phyloP scores from a whole-genome alignment of 2,329 filamentous ascomycete genomes.

The Ceratocystis destructans region DNA sequence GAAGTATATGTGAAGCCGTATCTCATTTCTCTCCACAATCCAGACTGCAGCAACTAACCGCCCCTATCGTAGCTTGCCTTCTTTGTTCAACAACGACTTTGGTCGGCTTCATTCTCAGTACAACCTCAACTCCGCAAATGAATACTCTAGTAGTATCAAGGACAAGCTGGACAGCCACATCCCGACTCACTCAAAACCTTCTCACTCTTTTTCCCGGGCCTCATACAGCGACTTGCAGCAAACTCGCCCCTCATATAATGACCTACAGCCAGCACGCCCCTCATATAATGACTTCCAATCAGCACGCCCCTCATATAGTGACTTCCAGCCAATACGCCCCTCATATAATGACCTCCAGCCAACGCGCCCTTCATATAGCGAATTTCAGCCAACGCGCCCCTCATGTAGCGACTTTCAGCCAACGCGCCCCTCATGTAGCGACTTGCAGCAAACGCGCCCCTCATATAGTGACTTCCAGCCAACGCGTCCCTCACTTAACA shows the following conservation, averaged over 20 bases:
- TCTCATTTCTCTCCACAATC: slow-evolving; percentile 19
- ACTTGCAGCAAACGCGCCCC: not conserved
- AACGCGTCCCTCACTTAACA: slow-evolving; percentile 29
- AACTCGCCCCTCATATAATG: too few species aligned
- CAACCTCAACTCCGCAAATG: slow-evolving; percentile 32
- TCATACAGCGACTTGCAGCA: too few species aligned
- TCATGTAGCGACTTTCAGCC: too few species aligned
- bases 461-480: slow-evolving; percentile 23
- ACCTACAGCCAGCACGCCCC: too few species aligned
- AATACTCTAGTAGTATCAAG: slow-evolving; percentile 38
- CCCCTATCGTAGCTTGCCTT: slow-evolving; percentile 28
- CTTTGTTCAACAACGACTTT: slow-evolving; percentile 29
- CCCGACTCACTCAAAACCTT: slow-evolving; percentile 31
- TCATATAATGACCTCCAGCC: too few species aligned
- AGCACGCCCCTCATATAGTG: too few species aligned
- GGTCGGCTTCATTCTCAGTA: slow-evolving; percentile 39
- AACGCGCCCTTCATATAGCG: too few species aligned
- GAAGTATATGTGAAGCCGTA: too few species aligned
- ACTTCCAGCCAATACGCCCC: too few species aligned
- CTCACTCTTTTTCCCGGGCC: slow-evolving; percentile 4
- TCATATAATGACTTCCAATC: too few species aligned
- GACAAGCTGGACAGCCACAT: slow-evolving; percentile 39
- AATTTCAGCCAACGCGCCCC: too few species aligned
- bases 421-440: too few species aligned
- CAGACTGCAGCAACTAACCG: slow-evolving; percentile 21